Evolutionary conservation across 495 filamentous ascomycete species (phyloP).

Genomic region (Hyaloscypha bicolor): DNA sequence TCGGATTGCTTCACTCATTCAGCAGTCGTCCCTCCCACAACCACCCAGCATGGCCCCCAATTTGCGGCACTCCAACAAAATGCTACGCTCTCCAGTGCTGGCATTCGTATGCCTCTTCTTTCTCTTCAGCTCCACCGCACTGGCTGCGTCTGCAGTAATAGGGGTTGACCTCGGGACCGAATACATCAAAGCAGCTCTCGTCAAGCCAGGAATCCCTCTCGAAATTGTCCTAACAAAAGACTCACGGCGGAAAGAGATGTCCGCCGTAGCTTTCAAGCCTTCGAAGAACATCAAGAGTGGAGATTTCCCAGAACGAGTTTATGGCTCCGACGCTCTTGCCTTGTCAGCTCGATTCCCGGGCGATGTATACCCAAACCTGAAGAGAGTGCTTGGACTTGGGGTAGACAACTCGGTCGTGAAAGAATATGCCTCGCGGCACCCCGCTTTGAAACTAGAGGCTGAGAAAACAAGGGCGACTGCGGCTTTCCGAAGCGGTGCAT

Average conservation of each 20-base stretch:
- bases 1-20: constrained; percentile 32
- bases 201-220: constrained; percentile 97
- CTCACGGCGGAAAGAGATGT: constrained; percentile 91
- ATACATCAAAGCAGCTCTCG: constrained; percentile 94
- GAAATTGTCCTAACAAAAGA: constrained; percentile 99
- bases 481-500: constrained; percentile 74
- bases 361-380: constrained; percentile 93
- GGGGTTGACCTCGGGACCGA: constrained; percentile 95
- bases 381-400: constrained; percentile 76
- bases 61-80: constrained; percentile 13
- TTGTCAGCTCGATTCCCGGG: constrained; percentile 84
- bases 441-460: constrained; percentile 60
- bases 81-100: constrained; percentile 41
- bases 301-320: constrained; percentile 82
- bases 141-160: constrained; percentile 71
- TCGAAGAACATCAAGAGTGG: constrained; percentile 58
- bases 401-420: constrained; percentile 62
- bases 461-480: constrained; percentile 68
- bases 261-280: constrained; percentile 93
- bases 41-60: constrained; percentile 26
- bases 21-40: constrained; percentile 24
- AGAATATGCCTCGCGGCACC: constrained; percentile 71
- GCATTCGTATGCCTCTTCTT: constrained; percentile 49
- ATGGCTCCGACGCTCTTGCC: constrained; percentile 88
- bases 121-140: constrained; percentile 50